phyloP scores from a whole-genome alignment of 2,329 filamentous ascomycete genomes.

The Ampelomyces quisqualis region DNA sequence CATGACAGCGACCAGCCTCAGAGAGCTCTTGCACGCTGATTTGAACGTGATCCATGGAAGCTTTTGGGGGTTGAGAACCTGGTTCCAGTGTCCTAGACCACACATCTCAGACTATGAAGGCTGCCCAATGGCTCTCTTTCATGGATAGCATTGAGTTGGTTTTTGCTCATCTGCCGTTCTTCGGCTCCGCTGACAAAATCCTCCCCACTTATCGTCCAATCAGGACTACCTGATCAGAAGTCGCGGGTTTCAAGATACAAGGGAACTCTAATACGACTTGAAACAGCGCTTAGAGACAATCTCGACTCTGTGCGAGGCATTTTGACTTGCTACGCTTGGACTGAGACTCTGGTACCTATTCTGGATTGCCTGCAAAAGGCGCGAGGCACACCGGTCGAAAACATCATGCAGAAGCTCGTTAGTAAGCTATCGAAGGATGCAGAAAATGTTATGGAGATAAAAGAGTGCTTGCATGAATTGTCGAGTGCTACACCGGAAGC shows the following conservation, averaged over 20 bases:
- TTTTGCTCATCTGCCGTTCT: slow-evolving; percentile 5
- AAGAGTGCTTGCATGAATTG: slow-evolving; percentile 15
- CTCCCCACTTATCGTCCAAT: slow-evolving; percentile 5
- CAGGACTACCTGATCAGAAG: slow-evolving; percentile 5
- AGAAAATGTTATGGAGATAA: slow-evolving; percentile 15
- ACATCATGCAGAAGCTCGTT: slow-evolving; percentile 23
- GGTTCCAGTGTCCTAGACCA: slow-evolving; percentile 28
- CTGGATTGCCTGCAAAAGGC: slow-evolving; percentile 15
- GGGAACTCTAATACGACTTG: slow-evolving; percentile 20
- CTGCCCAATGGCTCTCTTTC: slow-evolving; percentile 25
- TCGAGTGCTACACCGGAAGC: slow-evolving; percentile 13
- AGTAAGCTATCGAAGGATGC: slow-evolving; percentile 10
- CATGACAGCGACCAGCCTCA: slow-evolving; percentile 27
- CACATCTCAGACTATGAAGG: slow-evolving; percentile 18
- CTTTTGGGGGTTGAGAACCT: slow-evolving; percentile 31
- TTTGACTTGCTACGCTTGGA: slow-evolving; percentile 13
- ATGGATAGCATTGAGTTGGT: slow-evolving; percentile 21
- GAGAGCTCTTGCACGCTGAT: slow-evolving; percentile 26
- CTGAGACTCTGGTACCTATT: slow-evolving; percentile 14
- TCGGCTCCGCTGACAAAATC: neutral
- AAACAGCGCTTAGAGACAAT: slow-evolving; percentile 10
- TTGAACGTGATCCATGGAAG: slow-evolving; percentile 28
- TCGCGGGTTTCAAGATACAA: slow-evolving; percentile 5
- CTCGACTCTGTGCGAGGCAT: slow-evolving; percentile 16
- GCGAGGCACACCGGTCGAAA: slow-evolving; percentile 14